Base-by-base conservation (phyloP, 495 filamentous ascomycete genomes). In the Pseudoneurospora amorphoporcata region DNA sequence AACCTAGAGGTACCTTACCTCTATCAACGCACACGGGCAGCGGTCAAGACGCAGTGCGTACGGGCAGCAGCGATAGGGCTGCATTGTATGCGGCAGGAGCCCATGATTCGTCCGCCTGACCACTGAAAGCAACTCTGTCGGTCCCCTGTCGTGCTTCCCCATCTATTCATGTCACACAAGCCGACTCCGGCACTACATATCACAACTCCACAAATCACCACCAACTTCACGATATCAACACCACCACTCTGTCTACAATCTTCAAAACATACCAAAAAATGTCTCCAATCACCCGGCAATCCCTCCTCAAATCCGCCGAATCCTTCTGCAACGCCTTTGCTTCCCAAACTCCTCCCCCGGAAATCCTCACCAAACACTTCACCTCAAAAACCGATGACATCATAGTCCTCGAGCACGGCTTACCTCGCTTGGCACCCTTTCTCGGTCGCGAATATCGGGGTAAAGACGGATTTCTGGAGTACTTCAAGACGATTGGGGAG, bases 381-480 rank as follows among this genome's bases (percentile, higher is more conserved):
- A 88, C 87, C 6, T 32, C 45, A n/a, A 65, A 53, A 39, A 79
- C 32, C 45, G 37, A 45, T 37, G 80, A 81, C 16, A 69, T 79
- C 3, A 68, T 81, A 5, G 83, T 84, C 58, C 79, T 83, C 78
- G 89, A 91, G 74, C 87, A 90, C 79, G 89, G 89, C 8, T 84
- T 88, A 12, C 35, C 76, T 4, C 76, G 77, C 6, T 79, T 86
- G 0, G 83, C 85, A 0, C 88, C 89, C 10, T 91, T 90, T 75
- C 81, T 90, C 0, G 88, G 89, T 19, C 86, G 86, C 1, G 77
- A 81, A 12, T 90, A 86, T 76, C 81, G 74, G 4, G 88, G 88
- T 45, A 68, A 42, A 6, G 81, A 84, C 3, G 88, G 86, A 0
- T 75, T 86, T 8, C 71, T 69, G 19, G 70, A 78, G 6, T 91